Base-by-base conservation (phyloP, 2,329 filamentous ascomycete species). In the Pseudocercospora fuligena region DNA sequence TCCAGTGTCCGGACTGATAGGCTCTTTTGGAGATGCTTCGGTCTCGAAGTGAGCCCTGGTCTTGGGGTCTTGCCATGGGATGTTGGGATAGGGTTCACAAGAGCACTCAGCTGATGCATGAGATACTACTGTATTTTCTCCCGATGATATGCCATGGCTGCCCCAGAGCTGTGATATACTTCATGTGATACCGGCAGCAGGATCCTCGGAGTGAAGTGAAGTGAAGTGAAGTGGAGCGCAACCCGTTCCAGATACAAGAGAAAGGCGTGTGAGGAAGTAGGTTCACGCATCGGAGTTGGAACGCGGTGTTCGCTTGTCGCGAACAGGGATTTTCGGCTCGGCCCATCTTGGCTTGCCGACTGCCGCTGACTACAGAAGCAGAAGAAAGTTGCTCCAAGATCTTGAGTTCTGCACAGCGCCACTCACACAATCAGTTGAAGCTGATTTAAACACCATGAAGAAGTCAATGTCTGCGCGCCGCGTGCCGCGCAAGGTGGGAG, bases 401-500 rank as follows among this genome's bases (percentile, higher is more conserved):
- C 40, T n/a, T 43, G 40, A 43, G 16, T 43, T 43, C 40, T 43
- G 40, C 23, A 21, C 25, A 56, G 51, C 51, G 51, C 51, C 51
- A 27, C 27, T 5, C 8, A 14, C 12, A n/a, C 51, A 31, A 27
- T 21, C 7, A 14, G 9, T n/a, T 4, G 1, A 27, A 33, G 51
- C 51, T n/a, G 11, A 33, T 31, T 27, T 3, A 2, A 9, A 19
- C 51, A 56, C 3, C n/a, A 89, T 89, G 87, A 87, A 84, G 67
- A 84, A 87, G 69, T 80, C 84, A 8, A 86, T 87, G 70, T 82
- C 82, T 49, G 83, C 83, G 67, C 81, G 85, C 62, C 83, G 87
- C 70, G 93, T 95, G 73, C 89, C 92, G 56, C 90, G 92, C 71
- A 91, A 93, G 74, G 91, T 97, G 72, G 90, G 88, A 56, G 84